Evolutionary conservation across 352 stramenopile genomes (phyloP), one percentile per base, ranked within the genome.

Genomic region (Globisporangium middletonii): DNA sequence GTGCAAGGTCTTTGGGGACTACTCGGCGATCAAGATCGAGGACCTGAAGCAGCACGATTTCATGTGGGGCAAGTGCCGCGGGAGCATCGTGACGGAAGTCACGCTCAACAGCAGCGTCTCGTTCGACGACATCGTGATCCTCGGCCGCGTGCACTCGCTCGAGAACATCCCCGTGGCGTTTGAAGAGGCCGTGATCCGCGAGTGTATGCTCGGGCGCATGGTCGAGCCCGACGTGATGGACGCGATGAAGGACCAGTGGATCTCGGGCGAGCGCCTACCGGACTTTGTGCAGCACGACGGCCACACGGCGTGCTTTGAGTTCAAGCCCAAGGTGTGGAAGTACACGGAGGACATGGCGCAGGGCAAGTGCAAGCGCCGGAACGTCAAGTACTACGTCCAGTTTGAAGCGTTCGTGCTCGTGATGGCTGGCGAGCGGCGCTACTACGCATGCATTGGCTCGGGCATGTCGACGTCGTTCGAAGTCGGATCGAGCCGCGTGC

Each of bases 281-380:
- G 77, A 92, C 64, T 93, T 93, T 72, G 79, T 89, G 44, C 80
- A 91, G 62, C 83, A 88, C 55, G 77, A 87, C 23, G 58, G 56
- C 45, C 78, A 89, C 67, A 72, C 85, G 18, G 79, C 84, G 35
- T 87, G 78, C 65, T 94, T 86, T 56, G 82, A 92, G 67, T 94
- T 94, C 69, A 94, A 94, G 70, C 84, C 84, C 23, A 94, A 94
- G 67, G 84, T 94, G 2, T 94, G 84, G 84, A 94, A 94, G 67
- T 94, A 94, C 78, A 87, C 69, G 48, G 84, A 94, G 35, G 84
- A 94, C 57, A 92, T 94, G 84, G 71, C 81, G n/a, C 83, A 90
- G 52, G 84, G 81, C 72, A 92, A 92, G 68, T 92, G 82, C 73
- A 94, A 94, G 63, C 82, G 83, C 45, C 81, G 81, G 63, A 94